Evolutionary conservation across 1,284 basidiomycete species (phyloP).

Genomic region (Naganishia liquefaciens): DNA sequence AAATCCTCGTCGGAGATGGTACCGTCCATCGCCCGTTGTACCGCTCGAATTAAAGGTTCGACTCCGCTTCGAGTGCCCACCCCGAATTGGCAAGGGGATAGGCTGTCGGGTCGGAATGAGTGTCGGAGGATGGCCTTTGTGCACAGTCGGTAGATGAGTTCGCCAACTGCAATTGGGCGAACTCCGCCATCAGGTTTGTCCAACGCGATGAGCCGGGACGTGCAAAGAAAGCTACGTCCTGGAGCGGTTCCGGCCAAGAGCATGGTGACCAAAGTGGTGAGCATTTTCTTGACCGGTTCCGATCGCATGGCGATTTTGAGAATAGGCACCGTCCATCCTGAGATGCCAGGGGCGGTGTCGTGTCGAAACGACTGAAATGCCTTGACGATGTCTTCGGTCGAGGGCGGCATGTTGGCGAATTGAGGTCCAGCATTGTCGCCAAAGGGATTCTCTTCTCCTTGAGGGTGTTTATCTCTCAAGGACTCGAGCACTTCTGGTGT

Average conservation of each 20-base stretch:
- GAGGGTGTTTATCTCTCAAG: neutral
- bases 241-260: too few species aligned
- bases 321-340: slow-evolving; percentile 36
- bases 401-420: neutral
- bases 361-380: slow-evolving; percentile 27
- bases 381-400: slow-evolving; percentile 5
- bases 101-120: neutral
- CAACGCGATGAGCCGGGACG: too few species aligned
- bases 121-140: too few species aligned
- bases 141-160: too few species aligned
- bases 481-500: neutral
- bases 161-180: too few species aligned
- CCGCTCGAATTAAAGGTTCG: too few species aligned
- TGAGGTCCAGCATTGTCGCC: neutral
- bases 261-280: too few species aligned
- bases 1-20: neutral
- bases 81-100: neutral
- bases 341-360: slow-evolving; percentile 33
- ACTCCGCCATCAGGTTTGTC: too few species aligned
- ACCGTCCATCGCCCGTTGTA: slow-evolving; percentile 25
- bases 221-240: too few species aligned
- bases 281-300: slow-evolving; percentile 3
- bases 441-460: neutral
- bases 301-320: slow-evolving; percentile 8
- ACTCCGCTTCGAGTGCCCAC: neutral